Percentiles rank a stretch among this genome's conserved stretches.
Conservation (phyloP, 352 stramenopile genomes). For the Paralagenidium karlingii region DNA sequence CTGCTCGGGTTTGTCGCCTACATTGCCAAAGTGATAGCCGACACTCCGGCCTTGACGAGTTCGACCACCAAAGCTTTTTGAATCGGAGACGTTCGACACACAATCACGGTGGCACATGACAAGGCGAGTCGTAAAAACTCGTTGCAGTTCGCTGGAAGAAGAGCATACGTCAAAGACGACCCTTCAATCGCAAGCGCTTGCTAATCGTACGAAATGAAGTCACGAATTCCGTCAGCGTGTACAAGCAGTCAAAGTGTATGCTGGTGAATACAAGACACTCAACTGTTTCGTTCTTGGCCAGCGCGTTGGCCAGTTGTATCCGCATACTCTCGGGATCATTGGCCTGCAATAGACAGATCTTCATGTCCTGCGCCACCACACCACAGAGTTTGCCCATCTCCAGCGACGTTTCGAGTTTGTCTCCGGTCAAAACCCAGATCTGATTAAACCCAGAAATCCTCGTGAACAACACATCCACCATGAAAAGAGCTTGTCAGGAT, state of each 20-base stretch:
- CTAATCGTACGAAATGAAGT: constrained; percentile 20
- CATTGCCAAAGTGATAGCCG: constrained; percentile 89
- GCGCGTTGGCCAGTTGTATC: constrained; percentile 27
- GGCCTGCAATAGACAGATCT: constrained; percentile 49
- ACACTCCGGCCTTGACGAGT: constrained; percentile 79
- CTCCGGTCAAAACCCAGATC: constrained; percentile 91
- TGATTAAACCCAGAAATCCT: constrained; percentile 6
- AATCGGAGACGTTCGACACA: constrained; percentile 78
- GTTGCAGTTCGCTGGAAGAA: constrained; percentile 35
- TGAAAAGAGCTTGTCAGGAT: background rate
- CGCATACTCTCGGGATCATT: constrained; percentile 31
- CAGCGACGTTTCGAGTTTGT: constrained; percentile 98
- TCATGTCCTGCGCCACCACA: constrained; percentile 74
- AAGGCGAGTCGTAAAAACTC: constrained; percentile 59
- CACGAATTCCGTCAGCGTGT: background rate
- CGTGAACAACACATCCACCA: background rate
- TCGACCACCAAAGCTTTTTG: constrained; percentile 90
- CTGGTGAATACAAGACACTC: background rate
- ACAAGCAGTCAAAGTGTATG: background rate
- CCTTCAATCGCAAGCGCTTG: constrained; percentile 63
- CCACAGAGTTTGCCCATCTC: constrained; percentile 94
- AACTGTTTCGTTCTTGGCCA: constrained; percentile 25
- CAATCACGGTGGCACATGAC: constrained; percentile 73
- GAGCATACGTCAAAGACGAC: constrained; percentile 34
- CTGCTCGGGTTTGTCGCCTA: no score